Base-by-base conservation (phyloP, 495 filamentous ascomycete genomes). In the Venustampulla echinocandica region DNA sequence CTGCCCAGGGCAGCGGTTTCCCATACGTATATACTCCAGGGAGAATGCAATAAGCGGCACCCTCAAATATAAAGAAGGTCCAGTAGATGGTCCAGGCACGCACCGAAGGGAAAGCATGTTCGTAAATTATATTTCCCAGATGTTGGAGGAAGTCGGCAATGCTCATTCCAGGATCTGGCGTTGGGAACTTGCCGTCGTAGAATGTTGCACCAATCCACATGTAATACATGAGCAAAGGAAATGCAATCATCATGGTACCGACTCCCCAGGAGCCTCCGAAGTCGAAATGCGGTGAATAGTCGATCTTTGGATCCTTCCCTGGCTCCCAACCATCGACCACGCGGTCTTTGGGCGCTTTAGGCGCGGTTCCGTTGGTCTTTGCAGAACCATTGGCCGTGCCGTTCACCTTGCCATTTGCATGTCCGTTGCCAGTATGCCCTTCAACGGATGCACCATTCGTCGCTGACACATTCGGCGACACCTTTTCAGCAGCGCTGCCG, bases 161-260 rank as follows among this genome's bases (percentile, higher is more conserved):
- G 59, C 67, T 78, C 69, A 96, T 74, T 22, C 73, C 84, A 41
- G 71, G 60, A n/a, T 66, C 65, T 21, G 77, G 85, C 42, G 64
- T 64, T 17, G 90, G 90, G 47, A 93, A 71, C 51, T 84, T 79
- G 50, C 88, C 88, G 65, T 86, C 69, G 62, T 95, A 98, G 64
- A 88, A 90, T 36, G 80, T 87, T 30, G 90, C 85, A 22, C 92
- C 92, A 61, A 94, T 82, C 90, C 90, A 98, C 87, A 98, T 90
- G 70, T 95, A 96, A 71, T 84, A 96, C 92, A 98, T 98, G 51
- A 98, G 71, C 34, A 84, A 27, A 10, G 92, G 92, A 64, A 96
- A 98, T 37, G 80, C 82, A 49, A 92, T 71, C 87, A 98, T 98
- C 78, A 94, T 87, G 43, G 79, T 69, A 17, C 69, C 62, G 19